Base-by-base conservation (phyloP, 306 rosid species). In the Prosopis cineraria region DNA sequence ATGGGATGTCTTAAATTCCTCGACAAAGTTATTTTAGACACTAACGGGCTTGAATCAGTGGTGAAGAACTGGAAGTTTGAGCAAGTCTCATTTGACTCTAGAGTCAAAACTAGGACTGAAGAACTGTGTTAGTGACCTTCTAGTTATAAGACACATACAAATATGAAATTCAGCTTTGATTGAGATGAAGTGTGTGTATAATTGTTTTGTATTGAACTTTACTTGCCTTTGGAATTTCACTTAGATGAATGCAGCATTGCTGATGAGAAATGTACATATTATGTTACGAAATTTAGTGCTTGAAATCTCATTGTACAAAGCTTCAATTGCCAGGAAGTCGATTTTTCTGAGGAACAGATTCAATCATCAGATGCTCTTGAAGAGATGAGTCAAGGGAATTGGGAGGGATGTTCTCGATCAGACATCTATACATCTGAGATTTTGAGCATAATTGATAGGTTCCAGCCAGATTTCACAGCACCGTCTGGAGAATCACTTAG, bases 401-500 rank as follows among this genome's bases (percentile, higher is more conserved):
- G 99, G 99, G 99, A 95, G 85, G 94, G 98, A 67, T 91, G 98
- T 87, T 88, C 85, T 68, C 94, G 87, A 34, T 95, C 98, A 29
- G 99, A 95, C 84, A 87, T 90, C 78, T 93, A 88, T 81, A 88
- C 97, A 20, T 84, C 97, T 37, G 98, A 95, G 81, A 78, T 87
- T 75, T 59, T 84, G 81, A 77, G 83, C 85, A 80, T 87, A 83
- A 88, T 93, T 37, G 99, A 95, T 77, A 76, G 90, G 59, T 76
- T 85, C 68, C 98, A 95, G 78, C 99, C 98, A 5, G 99, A 95
- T 88, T 95, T 95, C 74, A 73, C 97, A 30, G 89, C 97, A 22
- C 98, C 99, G 55, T 86, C 96, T 40, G 99, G 99, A 67, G 99
- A 93, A 83, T 89, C 99, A 24, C 96, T 95, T 55, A 85, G 99